Percentiles rank a stretch among this genome's conserved stretches.
Conservation (phyloP, 352 stramenopile genomes). For the Aphanomyces euteiches region DNA sequence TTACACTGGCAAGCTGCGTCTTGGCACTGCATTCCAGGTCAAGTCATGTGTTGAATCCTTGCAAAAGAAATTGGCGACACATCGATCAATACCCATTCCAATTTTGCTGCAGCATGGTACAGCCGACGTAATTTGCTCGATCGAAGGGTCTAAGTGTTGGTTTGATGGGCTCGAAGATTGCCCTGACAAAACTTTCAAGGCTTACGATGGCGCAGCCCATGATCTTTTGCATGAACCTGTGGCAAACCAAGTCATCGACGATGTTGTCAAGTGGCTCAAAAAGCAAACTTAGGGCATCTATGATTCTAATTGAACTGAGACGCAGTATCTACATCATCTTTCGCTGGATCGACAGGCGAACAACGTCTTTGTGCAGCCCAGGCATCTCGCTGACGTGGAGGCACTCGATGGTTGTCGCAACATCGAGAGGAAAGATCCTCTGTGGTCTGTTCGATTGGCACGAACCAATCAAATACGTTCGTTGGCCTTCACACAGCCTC, state of each 20-base stretch:
- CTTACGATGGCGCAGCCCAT: constrained; percentile 15
- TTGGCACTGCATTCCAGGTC: constrained; percentile 20
- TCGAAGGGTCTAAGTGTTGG: constrained; percentile 17
- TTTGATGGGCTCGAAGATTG: constrained; percentile 15
- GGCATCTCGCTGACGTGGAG: no score
- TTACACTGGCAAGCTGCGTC: constrained; percentile 25
- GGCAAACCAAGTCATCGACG: constrained; percentile 2
- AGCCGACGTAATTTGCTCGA: constrained; percentile 23
- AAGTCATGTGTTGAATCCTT: constrained; percentile 5
- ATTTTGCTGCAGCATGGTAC: constrained; percentile 25
- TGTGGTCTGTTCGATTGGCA: no score
- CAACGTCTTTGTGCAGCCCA: no score
- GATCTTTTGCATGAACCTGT: constrained; percentile 28
- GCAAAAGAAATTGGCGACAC: not conserved
- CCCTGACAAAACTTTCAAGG: constrained; percentile 19
- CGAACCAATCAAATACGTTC: constrained; percentile 8
- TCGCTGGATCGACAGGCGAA: no score
- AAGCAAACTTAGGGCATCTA: not conserved
- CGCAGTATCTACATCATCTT: no score
- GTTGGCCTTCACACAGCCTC: not conserved
- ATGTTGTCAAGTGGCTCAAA: constrained; percentile 23
- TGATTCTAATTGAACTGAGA: no score
- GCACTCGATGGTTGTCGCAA: no score
- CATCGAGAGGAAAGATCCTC: no score
- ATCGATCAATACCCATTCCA: constrained; percentile 5